Percentiles rank a stretch among this genome's conserved stretches.
Evolutionary conservation across 352 stramenopile genomes (phyloP).

Genomic region (Pseudoperonospora humuli): DNA sequence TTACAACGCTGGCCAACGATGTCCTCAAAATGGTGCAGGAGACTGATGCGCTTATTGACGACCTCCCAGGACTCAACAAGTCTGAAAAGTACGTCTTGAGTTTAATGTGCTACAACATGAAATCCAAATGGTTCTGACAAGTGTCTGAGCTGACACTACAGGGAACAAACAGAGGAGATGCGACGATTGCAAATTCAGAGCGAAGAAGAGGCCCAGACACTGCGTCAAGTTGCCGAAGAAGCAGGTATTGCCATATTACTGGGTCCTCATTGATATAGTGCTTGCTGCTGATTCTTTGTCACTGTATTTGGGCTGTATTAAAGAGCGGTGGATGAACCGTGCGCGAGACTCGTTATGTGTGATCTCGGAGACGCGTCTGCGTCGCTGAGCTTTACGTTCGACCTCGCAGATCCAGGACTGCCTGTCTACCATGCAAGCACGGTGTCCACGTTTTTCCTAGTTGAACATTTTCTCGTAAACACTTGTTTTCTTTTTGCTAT

Average conservation of each 20-base stretch:
- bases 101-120: neutral
- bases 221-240: conserved; percentile 78
- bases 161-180: conserved; percentile 75
- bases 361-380: conserved; percentile 73
- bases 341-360: conserved; percentile 74
- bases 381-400: conserved; percentile 28
- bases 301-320: neutral
- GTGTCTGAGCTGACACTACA: conserved; percentile 11
- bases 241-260: conserved; percentile 28
- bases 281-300: neutral
- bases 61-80: conserved; percentile 74
- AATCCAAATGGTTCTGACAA: neutral
- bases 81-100: conserved; percentile 46
- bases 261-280: neutral
- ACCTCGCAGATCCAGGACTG: too few species aligned
- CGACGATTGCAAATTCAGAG: conserved; percentile 73
- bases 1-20: conserved; percentile 66
- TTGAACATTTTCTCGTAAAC: too few species aligned
- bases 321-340: conserved; percentile 78
- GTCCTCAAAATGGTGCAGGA: conserved; percentile 73
- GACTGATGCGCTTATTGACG: conserved; percentile 71
- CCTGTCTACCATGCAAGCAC: too few species aligned
- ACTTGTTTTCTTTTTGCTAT: too few species aligned
- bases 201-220: conserved; percentile 75
- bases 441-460: too few species aligned